Percentiles rank a stretch among this genome's conserved stretches.
Conservation (phyloP, 192 early-diverging fungal species). For the Backusella liffmaniae region DNA sequence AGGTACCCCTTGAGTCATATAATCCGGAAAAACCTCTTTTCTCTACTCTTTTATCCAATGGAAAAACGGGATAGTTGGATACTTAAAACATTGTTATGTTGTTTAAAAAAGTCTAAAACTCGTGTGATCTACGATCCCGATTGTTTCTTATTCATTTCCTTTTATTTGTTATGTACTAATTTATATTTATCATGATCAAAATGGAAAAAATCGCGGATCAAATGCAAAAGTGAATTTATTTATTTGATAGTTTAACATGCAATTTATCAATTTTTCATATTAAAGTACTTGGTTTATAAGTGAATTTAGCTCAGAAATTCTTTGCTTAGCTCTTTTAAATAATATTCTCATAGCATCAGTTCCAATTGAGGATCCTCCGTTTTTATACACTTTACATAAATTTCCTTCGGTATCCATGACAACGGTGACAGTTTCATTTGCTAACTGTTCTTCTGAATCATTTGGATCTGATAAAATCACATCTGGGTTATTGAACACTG, state of each 20-base stretch:
- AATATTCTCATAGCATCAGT: conserved; percentile 9
- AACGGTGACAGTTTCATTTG: conserved; percentile 52
- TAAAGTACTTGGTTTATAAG: not conserved
- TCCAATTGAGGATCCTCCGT: conserved; percentile 51
- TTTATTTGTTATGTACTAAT: not conserved
- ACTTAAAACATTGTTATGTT: not conserved
- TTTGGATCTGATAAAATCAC: conserved; percentile 66
- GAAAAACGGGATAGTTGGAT: not conserved
- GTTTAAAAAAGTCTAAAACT: not conserved
- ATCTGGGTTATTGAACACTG: conserved; percentile 57
- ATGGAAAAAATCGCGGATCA: not conserved
- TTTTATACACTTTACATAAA: conserved; percentile 54
- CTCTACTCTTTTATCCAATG: not conserved
- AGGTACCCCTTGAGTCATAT: not conserved
- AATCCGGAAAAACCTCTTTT: not conserved
- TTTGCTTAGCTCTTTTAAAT: conserved; percentile 4
- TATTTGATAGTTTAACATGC: not conserved
- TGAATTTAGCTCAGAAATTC: not conserved
- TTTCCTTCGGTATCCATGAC: conserved; percentile 59
- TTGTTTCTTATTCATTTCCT: not conserved
- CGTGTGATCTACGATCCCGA: conserved; percentile 1
- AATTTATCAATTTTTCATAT: not conserved
- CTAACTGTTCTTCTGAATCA: conserved; percentile 64
- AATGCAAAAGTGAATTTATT: not conserved
- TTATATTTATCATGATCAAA: not conserved